Evolutionary conservation across 2,329 filamentous ascomycete species (phyloP), one percentile per base, ranked within the genome.

Genomic region (Fusarium sp.): DNA sequence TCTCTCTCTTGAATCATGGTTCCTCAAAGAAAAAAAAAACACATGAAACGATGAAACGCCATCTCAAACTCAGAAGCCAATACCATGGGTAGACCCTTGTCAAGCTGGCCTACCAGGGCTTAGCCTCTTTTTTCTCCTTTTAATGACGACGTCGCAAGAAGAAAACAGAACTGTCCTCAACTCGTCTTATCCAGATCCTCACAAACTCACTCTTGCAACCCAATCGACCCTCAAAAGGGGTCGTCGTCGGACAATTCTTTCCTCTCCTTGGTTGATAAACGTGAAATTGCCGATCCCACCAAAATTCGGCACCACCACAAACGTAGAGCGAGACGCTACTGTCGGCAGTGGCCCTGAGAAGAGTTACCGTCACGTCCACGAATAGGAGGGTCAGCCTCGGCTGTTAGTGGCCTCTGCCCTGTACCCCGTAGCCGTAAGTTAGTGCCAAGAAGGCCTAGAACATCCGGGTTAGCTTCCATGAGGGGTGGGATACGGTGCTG

Each of bases 371-470:
- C 6, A 24, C 24, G 26, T 69, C 66, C 65, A 64, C 66, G 65
- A 69, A 69, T 69, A 55, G 58, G 66, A 69, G 33, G 28, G 56
- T 8, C 35, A 64, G 55, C 38, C 61, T 26, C 33, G 44, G 61
- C 54, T 28, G 54, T 61, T 63, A 41, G 42, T 24, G 42, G 35
- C 48, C 48, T 56, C 6, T 60, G 26, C 35, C 45, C 45, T 44
- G 35, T 60, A 33, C 35, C 57, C 45, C 35, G 51, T 56, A 36
- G 38, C 28, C 42, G 42, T 49, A 39, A 13, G 45, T 70, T 70
- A 36, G 39, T 54, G 70, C 70, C 66, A 73, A 73, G 70, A 74
- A 55, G 66, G 70, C 61, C 72, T 72, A 74, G 72, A 75, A 69
- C 59, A 17, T 41, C 47, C 35, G 26, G 38, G 71, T 48, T 41